phyloP scores from a whole-genome alignment of 139 green algal genomes.

The Coelastrella sp. region DNA sequence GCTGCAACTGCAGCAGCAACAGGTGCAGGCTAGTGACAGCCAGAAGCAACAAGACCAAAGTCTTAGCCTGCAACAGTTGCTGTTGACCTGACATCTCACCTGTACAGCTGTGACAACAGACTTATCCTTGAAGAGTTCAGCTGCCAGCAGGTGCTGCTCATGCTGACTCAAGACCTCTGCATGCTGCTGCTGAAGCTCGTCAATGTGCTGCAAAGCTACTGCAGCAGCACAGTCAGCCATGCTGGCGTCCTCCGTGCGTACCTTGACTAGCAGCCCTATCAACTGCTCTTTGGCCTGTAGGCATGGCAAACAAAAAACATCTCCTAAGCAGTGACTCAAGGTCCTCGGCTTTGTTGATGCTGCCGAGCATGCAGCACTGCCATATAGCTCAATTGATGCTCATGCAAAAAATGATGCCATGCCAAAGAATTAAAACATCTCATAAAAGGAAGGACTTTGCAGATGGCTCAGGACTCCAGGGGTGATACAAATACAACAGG shows the following conservation, averaged over 20 bases:
- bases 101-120: constrained; percentile 4
- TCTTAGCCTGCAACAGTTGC: too few species aligned
- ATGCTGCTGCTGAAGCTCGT: constrained; percentile 1
- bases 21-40: too few species aligned
- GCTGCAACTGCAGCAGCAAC: too few species aligned
- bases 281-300: neutral
- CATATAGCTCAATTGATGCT: too few species aligned
- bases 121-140: neutral
- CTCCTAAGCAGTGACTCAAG: too few species aligned
- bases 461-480: neutral
- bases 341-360: too few species aligned
- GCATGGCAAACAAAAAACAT: neutral
- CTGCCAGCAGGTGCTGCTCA: neutral
- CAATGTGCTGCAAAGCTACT: neutral
- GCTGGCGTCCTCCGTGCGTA: neutral
- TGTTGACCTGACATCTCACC: neutral
- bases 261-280: neutral
- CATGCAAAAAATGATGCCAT: too few species aligned
- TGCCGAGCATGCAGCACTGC: too few species aligned
- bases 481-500: neutral
- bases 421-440: too few species aligned
- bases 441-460: too few species aligned
- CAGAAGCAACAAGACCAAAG: too few species aligned
- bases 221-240: neutral
- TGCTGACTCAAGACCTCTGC: neutral